Conservation (phyloP, 768 basidiomycete species). For the Tylopilus sp. region DNA sequence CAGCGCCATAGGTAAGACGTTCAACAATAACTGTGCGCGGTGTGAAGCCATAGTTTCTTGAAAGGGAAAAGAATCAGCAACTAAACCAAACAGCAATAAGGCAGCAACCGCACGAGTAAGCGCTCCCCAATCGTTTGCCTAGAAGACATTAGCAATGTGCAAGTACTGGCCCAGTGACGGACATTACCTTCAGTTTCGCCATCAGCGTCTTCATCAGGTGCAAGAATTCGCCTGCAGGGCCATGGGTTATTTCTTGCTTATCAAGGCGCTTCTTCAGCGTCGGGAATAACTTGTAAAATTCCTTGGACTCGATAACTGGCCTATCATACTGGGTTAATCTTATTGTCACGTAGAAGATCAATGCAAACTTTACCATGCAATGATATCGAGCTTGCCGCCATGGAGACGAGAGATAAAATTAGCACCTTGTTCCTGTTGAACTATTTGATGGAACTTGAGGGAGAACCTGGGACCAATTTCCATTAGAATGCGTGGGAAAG, state of each 20-base stretch:
- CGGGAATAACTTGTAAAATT: slow-evolving; percentile 54
- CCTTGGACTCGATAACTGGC: slow-evolving; percentile 59
- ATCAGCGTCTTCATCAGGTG: slow-evolving; percentile 57
- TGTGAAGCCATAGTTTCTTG: slow-evolving; percentile 47
- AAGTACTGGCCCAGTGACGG: not conserved
- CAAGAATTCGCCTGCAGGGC: slow-evolving; percentile 50
- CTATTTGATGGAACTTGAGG: slow-evolving; percentile 57
- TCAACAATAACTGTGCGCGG: slow-evolving; percentile 40
- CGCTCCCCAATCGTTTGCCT: slow-evolving; percentile 64
- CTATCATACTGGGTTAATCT: not conserved
- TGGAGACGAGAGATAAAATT: slow-evolving; percentile 64
- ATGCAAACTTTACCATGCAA: slow-evolving; percentile 44
- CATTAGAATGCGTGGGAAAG: not conserved
- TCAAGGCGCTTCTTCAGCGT: slow-evolving; percentile 46
- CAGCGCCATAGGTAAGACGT: slow-evolving; percentile 45
- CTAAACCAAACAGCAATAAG: not conserved
- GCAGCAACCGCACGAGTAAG: slow-evolving; percentile 45
- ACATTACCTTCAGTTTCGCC: slow-evolving; percentile 58
- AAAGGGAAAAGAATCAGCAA: not conserved
- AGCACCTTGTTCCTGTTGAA: slow-evolving; percentile 53
- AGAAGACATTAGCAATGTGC: not conserved
- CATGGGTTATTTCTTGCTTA: slow-evolving; percentile 45
- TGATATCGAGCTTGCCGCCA: slow-evolving; percentile 49
- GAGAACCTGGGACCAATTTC: slow-evolving; percentile 39
- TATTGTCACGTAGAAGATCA: not conserved